Base-by-base conservation (phyloP, 2,329 filamentous ascomycete species). In the Penicillium sp. region DNA sequence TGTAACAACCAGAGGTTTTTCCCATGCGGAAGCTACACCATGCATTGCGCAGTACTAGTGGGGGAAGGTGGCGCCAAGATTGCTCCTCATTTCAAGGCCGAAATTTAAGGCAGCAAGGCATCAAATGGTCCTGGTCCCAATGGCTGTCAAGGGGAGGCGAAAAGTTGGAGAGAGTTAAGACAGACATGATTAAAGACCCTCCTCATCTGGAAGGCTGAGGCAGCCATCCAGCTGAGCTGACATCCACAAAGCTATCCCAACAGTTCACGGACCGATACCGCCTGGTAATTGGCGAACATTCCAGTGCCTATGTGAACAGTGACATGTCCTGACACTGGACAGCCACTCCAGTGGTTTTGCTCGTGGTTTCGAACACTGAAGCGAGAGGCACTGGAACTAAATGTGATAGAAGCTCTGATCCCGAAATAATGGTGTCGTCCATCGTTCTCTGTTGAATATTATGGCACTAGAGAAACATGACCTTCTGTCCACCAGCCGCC, bases 71-170 rank as follows among this genome's bases (percentile, higher is more conserved):
- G 3, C 19, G 38, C 30, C 16, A 36, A 28, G 22, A 29, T 4
- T 8, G 22, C 45, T 34, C 37, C 44, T 46, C 36, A 25, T 41
- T 41, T 22, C 14, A 2, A 28, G 14, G 28, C 36, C 13, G 4
- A 29, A 41, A n/a, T n/a, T n/a, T n/a, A n/a, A 47, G 45, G 45
- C 45, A 47, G 1, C 35, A 33, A 46, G 37, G 30, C 45, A 47
- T 36, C 12, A 27, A 19, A 27, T 33, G 9, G 18, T 41, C 18
- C 28, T 22, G 28, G 22, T 16, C 27, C 12, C 16, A 34, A 31
- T 10, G 13, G 16, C 9, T n/a, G 11, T 4, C 7, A 29, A n/a
- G 18, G 6, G 18, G n/a, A 14, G 12, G 8, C 12, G 2, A 18
- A 3, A 36, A 36, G 8, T 11, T 10, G 8, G 7, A n/a, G 2